A percentile compares a stretch with the other conserved stretches of the same genome.
phyloP scores from a whole-genome alignment of 106 monocot species.

The Allium fistulosum region DNA sequence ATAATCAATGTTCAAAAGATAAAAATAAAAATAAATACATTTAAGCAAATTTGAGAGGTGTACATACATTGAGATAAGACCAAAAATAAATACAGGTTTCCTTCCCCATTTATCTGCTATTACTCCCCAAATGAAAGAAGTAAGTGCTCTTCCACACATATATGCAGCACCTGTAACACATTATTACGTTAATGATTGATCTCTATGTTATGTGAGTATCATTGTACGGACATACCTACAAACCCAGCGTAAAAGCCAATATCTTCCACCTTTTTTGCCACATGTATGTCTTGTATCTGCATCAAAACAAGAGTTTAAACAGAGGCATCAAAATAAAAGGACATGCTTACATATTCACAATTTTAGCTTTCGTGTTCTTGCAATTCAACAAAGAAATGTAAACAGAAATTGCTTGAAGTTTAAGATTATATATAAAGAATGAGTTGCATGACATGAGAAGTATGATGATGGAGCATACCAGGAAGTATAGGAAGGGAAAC shows the following conservation, averaged over 20 bases:
- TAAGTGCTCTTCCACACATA: conserved; percentile 86
- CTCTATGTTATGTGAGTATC: too few relatives aligned
- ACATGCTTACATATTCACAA: too few relatives aligned
- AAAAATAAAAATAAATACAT: not conserved
- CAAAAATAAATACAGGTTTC: conserved; percentile 68
- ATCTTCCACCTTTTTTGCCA: conserved; percentile 65
- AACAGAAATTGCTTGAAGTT: too few relatives aligned
- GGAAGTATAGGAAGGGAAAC: conserved; percentile 88
- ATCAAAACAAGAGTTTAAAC: too few relatives aligned
- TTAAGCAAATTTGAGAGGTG: not conserved
- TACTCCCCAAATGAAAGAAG: conserved; percentile 72
- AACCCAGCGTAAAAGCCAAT: conserved; percentile 74
- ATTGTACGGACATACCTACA: conserved; percentile 27
- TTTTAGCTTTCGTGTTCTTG: too few relatives aligned
- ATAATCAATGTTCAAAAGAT: not conserved
- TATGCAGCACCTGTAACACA: conserved; percentile 48
- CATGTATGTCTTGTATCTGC: conserved; percentile 58
- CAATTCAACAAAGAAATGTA: too few relatives aligned
- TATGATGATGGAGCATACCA: conserved; percentile 40
- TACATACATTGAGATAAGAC: conserved; percentile 61
- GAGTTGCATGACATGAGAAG: not conserved
- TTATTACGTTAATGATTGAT: too few relatives aligned
- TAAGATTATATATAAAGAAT: not conserved
- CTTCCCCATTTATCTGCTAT: conserved; percentile 79
- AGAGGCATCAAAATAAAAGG: too few relatives aligned